A percentile compares a stretch with the other conserved stretches of the same genome.
Conservation (phyloP, 1,284 basidiomycete genomes). For the Boletus subluridellus region DNA sequence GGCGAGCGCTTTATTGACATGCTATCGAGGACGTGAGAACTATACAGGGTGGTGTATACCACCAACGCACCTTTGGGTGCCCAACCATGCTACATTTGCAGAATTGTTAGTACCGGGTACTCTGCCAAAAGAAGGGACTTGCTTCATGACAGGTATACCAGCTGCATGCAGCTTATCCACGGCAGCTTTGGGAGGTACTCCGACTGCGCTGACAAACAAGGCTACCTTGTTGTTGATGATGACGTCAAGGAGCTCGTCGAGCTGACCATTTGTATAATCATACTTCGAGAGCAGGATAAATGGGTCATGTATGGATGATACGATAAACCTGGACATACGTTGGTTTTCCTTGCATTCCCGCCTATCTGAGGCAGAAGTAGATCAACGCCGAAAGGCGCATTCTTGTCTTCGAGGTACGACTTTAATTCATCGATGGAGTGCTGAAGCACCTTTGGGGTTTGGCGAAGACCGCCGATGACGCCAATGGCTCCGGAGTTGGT, state of each 20-base stretch:
- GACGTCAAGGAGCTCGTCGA: constrained; percentile 72
- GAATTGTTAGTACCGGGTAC: constrained; percentile 5
- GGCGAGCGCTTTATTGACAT: constrained; percentile 75
- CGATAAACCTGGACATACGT: constrained; percentile 42
- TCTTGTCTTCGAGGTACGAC: constrained; percentile 63
- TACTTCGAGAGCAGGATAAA: constrained; percentile 39
- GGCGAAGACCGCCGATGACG: constrained; percentile 77
- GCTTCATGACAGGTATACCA: constrained; percentile 84
- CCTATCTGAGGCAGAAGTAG: constrained; percentile 78
- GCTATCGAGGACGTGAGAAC: constrained; percentile 39
- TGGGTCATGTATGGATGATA: not conserved
- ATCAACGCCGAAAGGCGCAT: constrained; percentile 80
- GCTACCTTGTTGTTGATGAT: constrained; percentile 74
- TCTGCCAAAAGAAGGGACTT: constrained; percentile 23
- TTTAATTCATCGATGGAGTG: constrained; percentile 66
- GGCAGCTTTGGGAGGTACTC: constrained; percentile 78
- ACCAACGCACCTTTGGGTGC: constrained; percentile 65
- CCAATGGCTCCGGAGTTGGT: constrained; percentile 82
- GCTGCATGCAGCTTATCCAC: constrained; percentile 80
- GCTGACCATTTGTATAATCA: constrained; percentile 75
- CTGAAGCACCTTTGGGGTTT: constrained; percentile 65
- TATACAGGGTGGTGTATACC: not conserved
- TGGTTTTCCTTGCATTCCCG: constrained; percentile 76
- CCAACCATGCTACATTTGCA: constrained; percentile 70
- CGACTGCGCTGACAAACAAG: constrained; percentile 81